Evolutionary conservation across 139 green algal genomes (phyloP).

Genomic region (Picochlorum sp.): DNA sequence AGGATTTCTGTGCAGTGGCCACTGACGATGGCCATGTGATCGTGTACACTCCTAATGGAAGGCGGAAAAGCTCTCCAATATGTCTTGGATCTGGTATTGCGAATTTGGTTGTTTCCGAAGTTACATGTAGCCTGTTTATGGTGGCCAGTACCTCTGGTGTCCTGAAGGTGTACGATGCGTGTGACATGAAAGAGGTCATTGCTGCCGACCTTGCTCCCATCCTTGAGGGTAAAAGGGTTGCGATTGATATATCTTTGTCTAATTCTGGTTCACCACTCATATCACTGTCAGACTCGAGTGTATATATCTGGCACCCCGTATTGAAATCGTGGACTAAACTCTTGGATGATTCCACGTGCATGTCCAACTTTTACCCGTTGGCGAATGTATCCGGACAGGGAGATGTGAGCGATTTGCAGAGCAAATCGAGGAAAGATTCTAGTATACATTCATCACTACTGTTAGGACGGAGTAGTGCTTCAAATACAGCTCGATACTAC

Average conservation of each 20-base stretch:
- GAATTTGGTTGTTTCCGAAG: constrained; percentile 21
- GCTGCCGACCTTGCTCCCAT: constrained; percentile 26
- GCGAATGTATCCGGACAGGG: constrained; percentile 15
- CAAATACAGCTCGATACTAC: background rate
- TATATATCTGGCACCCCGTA: constrained; percentile 40
- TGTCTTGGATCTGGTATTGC: constrained; percentile 33
- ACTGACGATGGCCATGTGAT: constrained; percentile 13
- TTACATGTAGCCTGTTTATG: constrained; percentile 28
- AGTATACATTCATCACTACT: background rate
- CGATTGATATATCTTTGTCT: constrained; percentile 31
- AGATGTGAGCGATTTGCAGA: constrained; percentile 38
- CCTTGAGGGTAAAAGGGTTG: constrained; percentile 25
- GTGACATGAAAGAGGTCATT: constrained; percentile 7
- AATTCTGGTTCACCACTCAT: constrained; percentile 36
- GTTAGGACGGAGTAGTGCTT: too few relatives aligned
- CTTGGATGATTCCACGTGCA: constrained; percentile 43
- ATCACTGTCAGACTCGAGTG: constrained; percentile 43
- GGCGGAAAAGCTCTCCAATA: constrained; percentile 43
- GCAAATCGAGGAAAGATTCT: background rate
- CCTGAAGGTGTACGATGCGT: constrained; percentile 31
- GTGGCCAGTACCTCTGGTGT: constrained; percentile 24
- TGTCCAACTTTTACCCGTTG: constrained; percentile 28
- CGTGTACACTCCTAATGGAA: constrained; percentile 45
- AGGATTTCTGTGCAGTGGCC: constrained; percentile 38
- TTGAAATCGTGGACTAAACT: constrained; percentile 55